Evolutionary conservation across 2,329 filamentous ascomycete species (phyloP).

Genomic region (Alternaria brassicicola): DNA sequence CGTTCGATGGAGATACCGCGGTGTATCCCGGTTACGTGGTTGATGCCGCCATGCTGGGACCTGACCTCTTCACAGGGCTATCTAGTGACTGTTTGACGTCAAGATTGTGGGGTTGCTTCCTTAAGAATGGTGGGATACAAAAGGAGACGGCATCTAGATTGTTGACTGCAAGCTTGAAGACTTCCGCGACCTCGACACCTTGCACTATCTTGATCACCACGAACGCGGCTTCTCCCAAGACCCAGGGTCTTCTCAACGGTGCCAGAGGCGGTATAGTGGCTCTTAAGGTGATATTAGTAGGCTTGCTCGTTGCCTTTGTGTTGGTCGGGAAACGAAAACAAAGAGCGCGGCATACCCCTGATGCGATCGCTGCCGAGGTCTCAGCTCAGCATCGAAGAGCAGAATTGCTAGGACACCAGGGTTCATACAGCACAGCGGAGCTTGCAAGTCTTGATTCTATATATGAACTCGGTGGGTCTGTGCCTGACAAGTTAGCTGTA

Average conservation of each 20-base stretch:
- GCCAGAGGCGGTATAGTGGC: not conserved
- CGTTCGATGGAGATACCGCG: not conserved
- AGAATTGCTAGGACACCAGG: not conserved
- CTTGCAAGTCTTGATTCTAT: not conserved
- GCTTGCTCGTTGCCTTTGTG: not conserved
- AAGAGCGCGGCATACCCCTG: not conserved
- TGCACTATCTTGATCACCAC: not conserved
- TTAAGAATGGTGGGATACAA: not conserved
- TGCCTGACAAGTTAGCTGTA: not conserved
- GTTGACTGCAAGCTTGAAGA: not conserved
- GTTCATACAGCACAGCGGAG: not conserved
- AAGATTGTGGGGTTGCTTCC: not conserved
- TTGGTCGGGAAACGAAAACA: not conserved
- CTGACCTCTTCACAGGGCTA: not conserved
- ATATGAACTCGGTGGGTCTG: not conserved
- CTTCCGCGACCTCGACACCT: not conserved
- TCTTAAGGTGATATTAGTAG: not conserved
- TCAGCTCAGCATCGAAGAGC: not conserved
- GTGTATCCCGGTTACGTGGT: not conserved
- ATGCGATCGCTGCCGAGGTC: not conserved
- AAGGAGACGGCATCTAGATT: not conserved
- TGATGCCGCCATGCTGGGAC: constrained; percentile 9
- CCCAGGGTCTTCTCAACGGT: not conserved
- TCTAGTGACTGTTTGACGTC: not conserved
- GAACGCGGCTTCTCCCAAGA: not conserved